These are phyloP conservation scores for Fusarium circinatum DNA, from an alignment of 2,329 filamentous ascomycete species.

Conservation along the genomic window DNA sequence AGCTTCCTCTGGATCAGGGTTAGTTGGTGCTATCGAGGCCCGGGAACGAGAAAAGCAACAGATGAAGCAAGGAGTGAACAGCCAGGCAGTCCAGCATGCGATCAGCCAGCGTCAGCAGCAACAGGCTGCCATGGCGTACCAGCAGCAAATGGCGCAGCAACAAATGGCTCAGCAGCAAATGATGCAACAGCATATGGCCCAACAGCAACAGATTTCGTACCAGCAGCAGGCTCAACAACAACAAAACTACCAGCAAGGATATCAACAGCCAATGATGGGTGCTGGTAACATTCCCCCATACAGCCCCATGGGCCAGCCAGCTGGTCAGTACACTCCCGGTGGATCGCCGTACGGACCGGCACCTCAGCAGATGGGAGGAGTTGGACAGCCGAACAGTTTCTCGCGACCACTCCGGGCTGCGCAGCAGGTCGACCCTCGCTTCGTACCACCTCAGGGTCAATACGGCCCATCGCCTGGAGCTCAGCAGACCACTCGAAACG, in stretches of 20 bases:
- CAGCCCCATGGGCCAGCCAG: conserved; percentile 38
- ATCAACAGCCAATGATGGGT: conserved; percentile 41
- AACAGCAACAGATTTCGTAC: conserved; percentile 48
- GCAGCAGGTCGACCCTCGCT: conserved; percentile 43
- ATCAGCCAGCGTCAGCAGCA: conserved; percentile 37
- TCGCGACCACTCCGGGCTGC: conserved; percentile 48
- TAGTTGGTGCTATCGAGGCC: conserved; percentile 82
- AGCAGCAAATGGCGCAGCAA: conserved; percentile 64
- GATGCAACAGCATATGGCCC: conserved; percentile 40
- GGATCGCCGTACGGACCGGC: conserved; percentile 36
- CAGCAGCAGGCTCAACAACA: conserved; percentile 61
- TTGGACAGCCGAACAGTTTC: conserved; percentile 43
- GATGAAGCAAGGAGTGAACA: conserved; percentile 73
- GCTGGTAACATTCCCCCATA: conserved; percentile 42
- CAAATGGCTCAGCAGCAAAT: conserved; percentile 44
- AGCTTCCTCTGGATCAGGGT: conserved; percentile 64
- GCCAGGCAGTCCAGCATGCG: conserved; percentile 37
- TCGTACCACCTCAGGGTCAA: conserved; percentile 47
- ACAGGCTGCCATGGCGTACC: conserved; percentile 26
- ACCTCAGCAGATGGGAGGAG: conserved; percentile 34
- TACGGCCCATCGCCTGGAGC: conserved; percentile 37
- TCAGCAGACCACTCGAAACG: conserved; percentile 33
- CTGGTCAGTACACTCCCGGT: conserved; percentile 34
- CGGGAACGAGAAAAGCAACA: conserved; percentile 81
- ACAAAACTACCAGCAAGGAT: conserved; percentile 39